Conservation (phyloP, 257 asterid genomes). For the Penstemon newberryi region DNA sequence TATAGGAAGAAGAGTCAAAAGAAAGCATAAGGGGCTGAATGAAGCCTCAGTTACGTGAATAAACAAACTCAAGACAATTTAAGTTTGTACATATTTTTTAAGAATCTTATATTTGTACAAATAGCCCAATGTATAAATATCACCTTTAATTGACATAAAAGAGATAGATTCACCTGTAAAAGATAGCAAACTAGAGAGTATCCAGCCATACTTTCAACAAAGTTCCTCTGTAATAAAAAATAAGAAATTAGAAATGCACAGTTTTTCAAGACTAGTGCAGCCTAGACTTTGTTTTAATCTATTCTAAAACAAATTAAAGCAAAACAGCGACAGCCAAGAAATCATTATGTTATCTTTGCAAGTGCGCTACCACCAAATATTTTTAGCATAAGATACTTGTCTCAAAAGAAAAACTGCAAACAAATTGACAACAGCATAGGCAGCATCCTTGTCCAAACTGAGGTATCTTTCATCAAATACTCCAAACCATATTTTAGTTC, state of each 20-base stretch:
- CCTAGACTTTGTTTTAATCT: neutral
- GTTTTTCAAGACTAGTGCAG: neutral
- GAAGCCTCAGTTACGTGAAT: constrained; percentile 12
- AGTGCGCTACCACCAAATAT: constrained; percentile 7
- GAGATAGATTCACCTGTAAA: constrained; percentile 58
- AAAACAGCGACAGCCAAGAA: constrained; percentile 5
- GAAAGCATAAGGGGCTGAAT: constrained; percentile 9
- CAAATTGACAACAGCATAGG: neutral
- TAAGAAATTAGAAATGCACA: constrained; percentile 1
- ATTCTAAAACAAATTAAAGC: neutral
- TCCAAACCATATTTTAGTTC: neutral
- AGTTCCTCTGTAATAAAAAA: constrained; percentile 62
- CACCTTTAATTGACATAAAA: constrained; percentile 11
- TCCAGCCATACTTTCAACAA: constrained; percentile 99
- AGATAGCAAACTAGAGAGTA: constrained; percentile 97
- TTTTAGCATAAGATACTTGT: constrained; percentile 1
- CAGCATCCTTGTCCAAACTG: neutral
- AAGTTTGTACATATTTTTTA: constrained; percentile 13
- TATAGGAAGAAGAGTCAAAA: constrained; percentile 5
- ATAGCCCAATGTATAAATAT: neutral
- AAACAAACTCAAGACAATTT: constrained; percentile 12
- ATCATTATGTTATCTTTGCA: neutral
- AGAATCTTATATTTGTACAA: constrained; percentile 2
- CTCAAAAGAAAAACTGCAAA: neutral
- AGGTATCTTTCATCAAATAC: too few species aligned